Percentiles rank a stretch among this genome's conserved stretches.
Evolutionary conservation across 2,329 filamentous ascomycete species (phyloP).

Genomic region (Gremmenia infestans): DNA sequence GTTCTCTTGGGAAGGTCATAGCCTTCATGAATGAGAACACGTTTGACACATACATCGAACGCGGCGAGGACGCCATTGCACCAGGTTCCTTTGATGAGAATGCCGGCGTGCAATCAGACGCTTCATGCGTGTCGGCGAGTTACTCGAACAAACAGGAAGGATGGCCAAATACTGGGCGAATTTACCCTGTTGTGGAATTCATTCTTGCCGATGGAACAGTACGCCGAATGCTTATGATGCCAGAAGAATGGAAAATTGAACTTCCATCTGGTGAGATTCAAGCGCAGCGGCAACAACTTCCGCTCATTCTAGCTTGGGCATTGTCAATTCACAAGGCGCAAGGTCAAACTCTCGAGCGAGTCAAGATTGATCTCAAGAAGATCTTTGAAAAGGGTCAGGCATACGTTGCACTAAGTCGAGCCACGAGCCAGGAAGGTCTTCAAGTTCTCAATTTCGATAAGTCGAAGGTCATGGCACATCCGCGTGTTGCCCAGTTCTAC

Average conservation of each 20-base stretch:
- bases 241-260: conserved; percentile 94
- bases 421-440: conserved; percentile 78
- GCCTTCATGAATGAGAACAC: conserved; percentile 69
- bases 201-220: conserved; percentile 70
- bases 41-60: conserved; percentile 52
- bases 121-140: conserved; percentile 37
- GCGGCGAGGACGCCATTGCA: conserved; percentile 42
- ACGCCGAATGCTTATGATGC: conserved; percentile 73
- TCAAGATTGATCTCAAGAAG: conserved; percentile 87
- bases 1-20: conserved; percentile 81
- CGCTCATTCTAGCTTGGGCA: conserved; percentile 93
- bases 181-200: conserved; percentile 84
- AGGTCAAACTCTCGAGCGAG: conserved; percentile 80
- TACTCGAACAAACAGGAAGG: conserved; percentile 35
- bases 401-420: conserved; percentile 92
- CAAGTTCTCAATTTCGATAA: conserved; percentile 88
- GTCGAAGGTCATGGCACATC: conserved; percentile 89
- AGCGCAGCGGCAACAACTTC: conserved; percentile 76
- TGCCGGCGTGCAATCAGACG: conserved; percentile 35
- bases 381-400: conserved; percentile 98
- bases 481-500: conserved; percentile 82
- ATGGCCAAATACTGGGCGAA: conserved; percentile 42
- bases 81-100: not conserved
- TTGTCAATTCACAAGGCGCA: conserved; percentile 97
- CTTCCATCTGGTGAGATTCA: conserved; percentile 92